Percentiles rank a stretch among this genome's conserved stretches.
phyloP scores from a whole-genome alignment of 257 asterid species.

The Leonotis leonurus region DNA sequence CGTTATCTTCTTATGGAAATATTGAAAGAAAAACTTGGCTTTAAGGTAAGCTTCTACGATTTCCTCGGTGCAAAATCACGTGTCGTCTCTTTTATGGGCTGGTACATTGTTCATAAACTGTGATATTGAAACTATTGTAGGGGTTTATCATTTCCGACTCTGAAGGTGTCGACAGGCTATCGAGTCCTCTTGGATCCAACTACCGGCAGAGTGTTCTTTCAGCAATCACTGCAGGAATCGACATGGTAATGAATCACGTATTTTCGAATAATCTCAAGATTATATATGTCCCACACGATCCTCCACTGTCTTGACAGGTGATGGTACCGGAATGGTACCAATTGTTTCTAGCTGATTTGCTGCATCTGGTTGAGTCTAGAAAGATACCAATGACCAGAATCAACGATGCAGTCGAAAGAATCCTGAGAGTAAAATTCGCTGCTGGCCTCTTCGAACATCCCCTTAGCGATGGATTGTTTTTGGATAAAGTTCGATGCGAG shows the following conservation, averaged over 20 bases:
- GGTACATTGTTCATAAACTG: background rate
- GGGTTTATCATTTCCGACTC: conserved; percentile 76
- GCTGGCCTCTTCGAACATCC: conserved; percentile 78
- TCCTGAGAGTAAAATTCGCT: conserved; percentile 72
- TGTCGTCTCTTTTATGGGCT: background rate
- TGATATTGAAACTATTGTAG: conserved; percentile 25
- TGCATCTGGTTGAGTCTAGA: conserved; percentile 52
- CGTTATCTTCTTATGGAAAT: conserved; percentile 62
- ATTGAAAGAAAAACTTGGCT: conserved; percentile 77
- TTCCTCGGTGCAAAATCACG: background rate
- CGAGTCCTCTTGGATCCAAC: conserved; percentile 58
- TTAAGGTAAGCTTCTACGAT: conserved; percentile 45
- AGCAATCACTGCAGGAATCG: conserved; percentile 71
- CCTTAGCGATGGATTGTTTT: conserved; percentile 43
- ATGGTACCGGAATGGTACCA: conserved; percentile 72
- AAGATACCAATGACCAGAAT: conserved; percentile 63
- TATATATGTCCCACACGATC: background rate
- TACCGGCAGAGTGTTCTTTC: conserved; percentile 51
- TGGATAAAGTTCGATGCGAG: conserved; percentile 55
- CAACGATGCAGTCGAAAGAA: conserved; percentile 79
- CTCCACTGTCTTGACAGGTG: conserved; percentile 37
- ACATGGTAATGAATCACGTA: conserved; percentile 43
- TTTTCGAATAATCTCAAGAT: background rate
- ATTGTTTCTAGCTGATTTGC: conserved; percentile 51
- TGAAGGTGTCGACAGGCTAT: conserved; percentile 75